Conservation (phyloP, 805 yeast species). For the Blastobotrys robertii region DNA sequence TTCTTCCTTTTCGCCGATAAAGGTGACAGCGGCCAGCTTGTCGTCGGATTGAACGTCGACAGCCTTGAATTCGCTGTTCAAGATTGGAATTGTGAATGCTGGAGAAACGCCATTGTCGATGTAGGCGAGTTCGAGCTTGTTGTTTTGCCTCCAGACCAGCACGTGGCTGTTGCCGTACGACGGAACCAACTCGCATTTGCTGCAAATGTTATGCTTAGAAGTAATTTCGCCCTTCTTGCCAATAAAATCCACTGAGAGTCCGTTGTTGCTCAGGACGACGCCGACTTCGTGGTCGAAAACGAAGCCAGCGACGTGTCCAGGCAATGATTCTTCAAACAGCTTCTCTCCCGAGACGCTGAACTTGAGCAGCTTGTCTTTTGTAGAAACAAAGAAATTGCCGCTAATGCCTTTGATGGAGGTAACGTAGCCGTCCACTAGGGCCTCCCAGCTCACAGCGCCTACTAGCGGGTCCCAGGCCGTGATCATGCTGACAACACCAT, state of each 20-base stretch:
- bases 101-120: too few relatives aligned
- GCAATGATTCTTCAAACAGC: not conserved
- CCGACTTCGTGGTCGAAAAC: slow-evolving; percentile 3
- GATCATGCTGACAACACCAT: not conserved
- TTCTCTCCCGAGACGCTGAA: slow-evolving; percentile 1
- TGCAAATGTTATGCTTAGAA: not conserved
- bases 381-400: not conserved
- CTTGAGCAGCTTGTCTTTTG: not conserved
- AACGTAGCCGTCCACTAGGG: not conserved
- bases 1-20: not conserved
- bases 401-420: not conserved
- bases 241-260: not conserved
- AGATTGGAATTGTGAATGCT: not conserved
- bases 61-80: not conserved
- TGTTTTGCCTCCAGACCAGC: not conserved
- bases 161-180: not conserved
- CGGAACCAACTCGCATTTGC: not conserved
- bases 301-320: not conserved
- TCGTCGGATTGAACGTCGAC: not conserved
- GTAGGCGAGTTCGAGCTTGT: not conserved
- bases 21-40: not conserved
- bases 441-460: slow-evolving; percentile 2
- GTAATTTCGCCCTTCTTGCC: not conserved
- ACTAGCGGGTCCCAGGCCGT: slow-evolving; percentile 1
- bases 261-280: not conserved